Percentiles rank a stretch among this genome's conserved stretches.
Evolutionary conservation across 2,329 filamentous ascomycete species (phyloP).

Genomic region (Cadophora sp.): DNA sequence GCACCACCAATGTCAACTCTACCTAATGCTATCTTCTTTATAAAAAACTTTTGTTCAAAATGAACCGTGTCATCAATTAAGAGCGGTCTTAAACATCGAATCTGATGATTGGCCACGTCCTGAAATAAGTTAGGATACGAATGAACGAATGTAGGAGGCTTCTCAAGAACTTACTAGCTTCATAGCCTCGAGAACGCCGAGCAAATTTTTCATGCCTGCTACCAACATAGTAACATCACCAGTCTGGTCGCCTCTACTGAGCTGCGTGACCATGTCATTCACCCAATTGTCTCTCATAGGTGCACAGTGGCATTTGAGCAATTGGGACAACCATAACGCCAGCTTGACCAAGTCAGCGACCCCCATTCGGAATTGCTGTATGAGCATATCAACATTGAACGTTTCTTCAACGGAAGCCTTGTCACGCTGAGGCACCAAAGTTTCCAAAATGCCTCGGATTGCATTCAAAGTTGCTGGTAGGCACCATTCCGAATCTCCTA

Average conservation of each 20-base stretch:
- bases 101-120: constrained; percentile 97
- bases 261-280: constrained; percentile 84
- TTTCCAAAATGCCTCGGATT: constrained; percentile 76
- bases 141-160: background rate
- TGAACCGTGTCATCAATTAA: constrained; percentile 90
- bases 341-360: constrained; percentile 85
- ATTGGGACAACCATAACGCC: constrained; percentile 80
- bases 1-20: constrained; percentile 67
- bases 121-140: constrained; percentile 20
- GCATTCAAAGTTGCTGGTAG: constrained; percentile 81
- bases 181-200: constrained; percentile 92
- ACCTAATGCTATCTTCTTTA: constrained; percentile 71
- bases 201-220: constrained; percentile 77
- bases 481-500: constrained; percentile 62
- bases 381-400: constrained; percentile 83
- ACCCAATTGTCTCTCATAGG: constrained; percentile 94
- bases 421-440: constrained; percentile 85
- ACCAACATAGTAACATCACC: constrained; percentile 76
- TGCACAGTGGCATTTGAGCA: constrained; percentile 93
- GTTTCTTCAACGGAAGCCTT: constrained; percentile 82
- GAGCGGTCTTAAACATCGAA: constrained; percentile 82
- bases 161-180: constrained; percentile 63
- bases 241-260: constrained; percentile 75
- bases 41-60: constrained; percentile 88
- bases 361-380: constrained; percentile 90